Evolutionary conservation across 1,284 basidiomycete species (phyloP).

Genomic region (Cutaneotrichosporon mucoides): DNA sequence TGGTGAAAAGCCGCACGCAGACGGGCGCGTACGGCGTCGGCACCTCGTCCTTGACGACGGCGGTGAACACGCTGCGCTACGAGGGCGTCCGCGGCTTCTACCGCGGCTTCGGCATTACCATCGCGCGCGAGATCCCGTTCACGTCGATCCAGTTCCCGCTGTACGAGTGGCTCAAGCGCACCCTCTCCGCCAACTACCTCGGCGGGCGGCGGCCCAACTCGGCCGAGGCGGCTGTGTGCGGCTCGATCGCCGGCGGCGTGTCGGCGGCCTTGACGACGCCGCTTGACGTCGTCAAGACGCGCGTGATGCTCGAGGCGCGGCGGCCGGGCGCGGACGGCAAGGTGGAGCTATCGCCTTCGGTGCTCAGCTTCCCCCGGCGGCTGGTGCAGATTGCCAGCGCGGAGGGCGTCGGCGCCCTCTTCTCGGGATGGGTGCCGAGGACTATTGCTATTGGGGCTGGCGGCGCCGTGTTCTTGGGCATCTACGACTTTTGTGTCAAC

Average conservation of each 20-base stretch:
- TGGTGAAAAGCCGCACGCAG: constrained; percentile 82
- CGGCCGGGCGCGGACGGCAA: background rate
- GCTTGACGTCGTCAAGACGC: constrained; percentile 92
- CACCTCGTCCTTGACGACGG: constrained; percentile 40
- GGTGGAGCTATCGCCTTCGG: constrained; percentile 44
- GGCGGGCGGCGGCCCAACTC: constrained; percentile 59
- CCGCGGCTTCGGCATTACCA: constrained; percentile 71
- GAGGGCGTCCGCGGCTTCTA: constrained; percentile 70
- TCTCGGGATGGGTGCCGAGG: constrained; percentile 82
- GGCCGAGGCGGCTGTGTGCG: constrained; percentile 85
- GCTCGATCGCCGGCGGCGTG: constrained; percentile 82
- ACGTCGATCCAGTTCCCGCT: constrained; percentile 96
- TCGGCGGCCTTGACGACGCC: constrained; percentile 91
- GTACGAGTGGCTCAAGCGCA: constrained; percentile 81
- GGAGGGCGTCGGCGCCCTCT: constrained; percentile 75
- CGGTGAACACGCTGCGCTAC: constrained; percentile 54
- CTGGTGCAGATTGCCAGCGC: constrained; percentile 62
- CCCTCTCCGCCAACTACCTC: constrained; percentile 52
- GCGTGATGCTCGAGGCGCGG: constrained; percentile 85
- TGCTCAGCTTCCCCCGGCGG: constrained; percentile 57
- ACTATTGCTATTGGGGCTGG: constrained; percentile 95
- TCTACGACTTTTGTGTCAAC: constrained; percentile 63
- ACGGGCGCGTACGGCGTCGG: constrained; percentile 63
- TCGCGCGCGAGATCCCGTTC: constrained; percentile 88
- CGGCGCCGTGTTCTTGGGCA: constrained; percentile 92